A percentile compares a stretch with the other conserved stretches of the same genome.
Conservation (phyloP, 2,329 filamentous ascomycete species). For the Rasamsonia emersonii region DNA sequence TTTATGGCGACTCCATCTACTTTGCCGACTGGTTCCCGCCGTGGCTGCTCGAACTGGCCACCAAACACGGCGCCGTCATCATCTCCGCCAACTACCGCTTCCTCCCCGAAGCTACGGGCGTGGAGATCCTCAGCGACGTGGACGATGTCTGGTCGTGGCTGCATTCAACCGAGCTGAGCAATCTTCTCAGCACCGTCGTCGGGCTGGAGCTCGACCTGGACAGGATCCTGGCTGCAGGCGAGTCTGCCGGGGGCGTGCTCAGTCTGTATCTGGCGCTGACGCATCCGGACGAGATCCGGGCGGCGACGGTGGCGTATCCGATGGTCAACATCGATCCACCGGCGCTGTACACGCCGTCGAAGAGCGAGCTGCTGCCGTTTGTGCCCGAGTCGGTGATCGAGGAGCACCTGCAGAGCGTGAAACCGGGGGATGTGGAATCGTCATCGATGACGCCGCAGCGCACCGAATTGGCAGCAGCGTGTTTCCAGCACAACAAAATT, state of each 20-base stretch:
- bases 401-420: conserved; percentile 5
- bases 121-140: conserved; percentile 40
- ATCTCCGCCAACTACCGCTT: conserved; percentile 42
- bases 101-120: conserved; percentile 37
- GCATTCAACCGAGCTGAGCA: conserved; percentile 6
- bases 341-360: conserved; percentile 13
- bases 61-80: conserved; percentile 32
- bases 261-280: conserved; percentile 19
- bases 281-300: conserved; percentile 21
- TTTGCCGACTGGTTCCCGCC: conserved; percentile 15
- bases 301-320: conserved; percentile 24
- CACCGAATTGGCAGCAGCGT: conserved; percentile 13
- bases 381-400: conserved; percentile 10
- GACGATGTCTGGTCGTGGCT: conserved; percentile 41
- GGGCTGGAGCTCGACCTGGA: conserved; percentile 13
- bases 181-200: conserved; percentile 10
- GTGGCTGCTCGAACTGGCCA: conserved; percentile 30
- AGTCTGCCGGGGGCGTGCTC: conserved; percentile 24
- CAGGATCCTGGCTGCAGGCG: conserved; percentile 20
- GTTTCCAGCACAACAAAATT: conserved; percentile 12
- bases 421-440: conserved; percentile 10
- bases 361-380: conserved; percentile 9
- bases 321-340: conserved; percentile 16
- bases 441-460: conserved; percentile 9
- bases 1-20: conserved; percentile 8